Base-by-base conservation (phyloP, 352 stramenopile species). In the Pythium angustatum region DNA sequence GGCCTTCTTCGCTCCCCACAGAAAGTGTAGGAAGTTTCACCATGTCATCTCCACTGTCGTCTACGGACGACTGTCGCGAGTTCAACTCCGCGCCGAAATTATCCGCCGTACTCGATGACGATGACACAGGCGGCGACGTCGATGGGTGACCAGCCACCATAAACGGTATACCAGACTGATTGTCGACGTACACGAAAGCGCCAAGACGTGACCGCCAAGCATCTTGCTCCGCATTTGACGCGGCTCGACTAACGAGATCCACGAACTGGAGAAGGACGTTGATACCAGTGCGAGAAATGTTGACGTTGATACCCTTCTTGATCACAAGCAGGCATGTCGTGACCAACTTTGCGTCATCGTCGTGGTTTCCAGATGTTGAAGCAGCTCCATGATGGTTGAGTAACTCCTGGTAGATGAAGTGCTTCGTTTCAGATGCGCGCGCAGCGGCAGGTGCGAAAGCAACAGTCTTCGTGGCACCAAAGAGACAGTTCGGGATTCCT, bases 131-230 rank as follows among this genome's bases (percentile, higher is more conserved):
- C 21, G 58, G 54, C 12, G 64, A 48, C 26, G 58, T 38, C 52
- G 52, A 38, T 15, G 60, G 58, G 19, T 69, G 56, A 0, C 45
- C 54, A 34, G 86, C 86, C 10, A 91, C 77, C n/a, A 88, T 63
- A 66, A 95, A 91, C 24, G 80, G 80, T 52, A 95, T 93, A 11
- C 86, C 86, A 2, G 84, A 91, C 48, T 95, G 84, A 49, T 95
- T 95, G 51, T 95, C 86, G 8, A 95, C 83, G 56, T 95, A 95
- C 50, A 95, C 90, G 60, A 87, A 92, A 21, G 84, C 81, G 1
- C 86, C 86, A 27, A 95, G 81, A 9, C 79, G 81, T 10, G 76
- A 74, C 19, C 57, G 41, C 68, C 68, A 74, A 14, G 57, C 61
- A 27, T 70, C 61, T 52, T 87, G 74, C 21, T 81, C 73, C 0